A percentile compares a stretch with the other conserved stretches of the same genome.
Conservation (phyloP, 495 filamentous ascomycete species). For the Aspergillus leporis region DNA sequence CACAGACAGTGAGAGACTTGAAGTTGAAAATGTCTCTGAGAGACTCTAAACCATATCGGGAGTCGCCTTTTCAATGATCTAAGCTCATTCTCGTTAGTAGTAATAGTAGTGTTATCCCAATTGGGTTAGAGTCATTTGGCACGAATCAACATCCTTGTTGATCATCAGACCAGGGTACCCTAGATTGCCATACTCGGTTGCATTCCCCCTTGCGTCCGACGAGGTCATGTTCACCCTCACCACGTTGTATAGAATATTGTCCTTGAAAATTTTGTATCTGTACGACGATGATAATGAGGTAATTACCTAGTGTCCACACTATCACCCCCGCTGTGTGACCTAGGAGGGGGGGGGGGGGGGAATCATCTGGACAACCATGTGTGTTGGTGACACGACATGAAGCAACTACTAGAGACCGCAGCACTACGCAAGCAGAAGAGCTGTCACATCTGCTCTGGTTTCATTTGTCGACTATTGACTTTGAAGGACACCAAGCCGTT, state of each 20-base stretch:
- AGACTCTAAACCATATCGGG: not conserved
- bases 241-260: not conserved
- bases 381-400: not conserved
- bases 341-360: not conserved
- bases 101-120: not conserved
- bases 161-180: not conserved
- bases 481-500: not conserved
- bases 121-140: not conserved
- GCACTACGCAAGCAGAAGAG: not conserved
- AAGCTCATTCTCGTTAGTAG: not conserved
- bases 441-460: constrained; percentile 7
- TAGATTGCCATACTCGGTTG: not conserved
- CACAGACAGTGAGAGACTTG: not conserved
- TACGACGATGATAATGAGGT: not conserved
- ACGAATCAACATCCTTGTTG: not conserved
- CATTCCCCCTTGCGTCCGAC: not conserved
- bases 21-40: not conserved
- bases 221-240: constrained; percentile 2
- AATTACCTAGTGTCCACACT: not conserved
- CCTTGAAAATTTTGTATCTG: not conserved
- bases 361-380: not conserved
- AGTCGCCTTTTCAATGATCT: not conserved
- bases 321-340: not conserved
- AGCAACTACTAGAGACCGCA: not conserved
- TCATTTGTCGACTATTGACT: constrained; percentile 5